Evolutionary conservation across 495 filamentous ascomycete genomes (phyloP), one percentile per base, ranked within the genome.

Genomic region (Penicillium paradoxum): DNA sequence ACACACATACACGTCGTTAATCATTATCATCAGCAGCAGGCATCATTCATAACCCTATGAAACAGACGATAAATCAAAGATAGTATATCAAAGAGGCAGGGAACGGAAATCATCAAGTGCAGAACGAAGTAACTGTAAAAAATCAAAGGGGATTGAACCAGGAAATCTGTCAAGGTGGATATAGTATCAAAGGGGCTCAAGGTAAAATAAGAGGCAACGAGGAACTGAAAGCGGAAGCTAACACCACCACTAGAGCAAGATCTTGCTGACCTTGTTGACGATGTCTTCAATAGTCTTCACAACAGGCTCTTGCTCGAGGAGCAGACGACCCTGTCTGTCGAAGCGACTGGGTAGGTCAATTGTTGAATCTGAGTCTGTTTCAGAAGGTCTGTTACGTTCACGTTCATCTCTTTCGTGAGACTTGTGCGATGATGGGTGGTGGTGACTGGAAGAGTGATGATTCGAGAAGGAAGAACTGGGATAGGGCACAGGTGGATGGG

Each of bases 341-440:
- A 90, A 89, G 0, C 87, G 76, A 38, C 82, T 77, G 0, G 87
- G 87, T 0, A 90, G 57, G 6, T 79, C 76, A 30, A 79, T 64
- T 3, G 78, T 80, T 21, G 75, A 68, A 22, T 79, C 76, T 1
- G 68, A 68, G 29, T 68, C 69, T 34, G 37, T 13, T 15, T 17
- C 49, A 15, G 49, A 39, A 17, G 21, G 4, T 21, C 45, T 50
- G 1, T 49, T 51, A 25, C 54, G 57, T n/a, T n/a, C n/a, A n/a
- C n/a, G n/a, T 53, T 37, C 51, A n/a, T 21, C 15, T 15, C 21
- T 6, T 4, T 30, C 7, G 7, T 54, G 48, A 46, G 47, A 38
- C 51, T 38, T 37, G 30, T 32, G 11, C 10, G 41, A 27, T 52
- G 58, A 18, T 53, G 44, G 40, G 17, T 22, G 44, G 19, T 29